phyloP scores from a whole-genome alignment of 2,329 filamentous ascomycete genomes.

The Pseudogymnoascus sp. region DNA sequence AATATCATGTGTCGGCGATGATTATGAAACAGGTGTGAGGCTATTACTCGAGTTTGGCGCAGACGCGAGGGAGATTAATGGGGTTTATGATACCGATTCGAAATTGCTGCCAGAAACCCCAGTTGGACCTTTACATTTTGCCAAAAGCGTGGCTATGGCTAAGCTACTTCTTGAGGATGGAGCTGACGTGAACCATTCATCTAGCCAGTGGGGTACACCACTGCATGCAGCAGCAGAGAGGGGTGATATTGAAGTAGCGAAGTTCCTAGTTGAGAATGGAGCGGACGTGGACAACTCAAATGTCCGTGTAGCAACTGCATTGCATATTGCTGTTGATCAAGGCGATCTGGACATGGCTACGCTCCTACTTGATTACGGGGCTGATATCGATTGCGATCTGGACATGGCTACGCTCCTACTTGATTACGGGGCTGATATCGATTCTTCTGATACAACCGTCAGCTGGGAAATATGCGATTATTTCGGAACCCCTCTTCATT shows the following conservation, averaged over 20 bases:
- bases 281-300: not conserved
- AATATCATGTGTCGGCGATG: not conserved
- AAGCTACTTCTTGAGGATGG: not conserved
- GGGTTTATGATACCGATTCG: not conserved
- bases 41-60: not conserved
- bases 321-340: not conserved
- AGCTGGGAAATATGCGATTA: not conserved
- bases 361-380: not conserved
- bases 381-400: too few species aligned
- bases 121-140: not conserved
- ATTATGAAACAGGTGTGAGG: not conserved
- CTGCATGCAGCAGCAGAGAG: too few species aligned
- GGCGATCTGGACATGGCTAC: not conserved
- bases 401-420: too few species aligned
- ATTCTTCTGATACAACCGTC: not conserved
- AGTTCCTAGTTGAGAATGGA: too few species aligned
- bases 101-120: not conserved
- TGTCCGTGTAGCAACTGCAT: not conserved
- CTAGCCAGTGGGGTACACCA: too few species aligned
- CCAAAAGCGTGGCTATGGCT: not conserved
- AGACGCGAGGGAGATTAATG: too few species aligned
- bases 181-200: not conserved
- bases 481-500: not conserved
- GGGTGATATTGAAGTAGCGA: too few species aligned
- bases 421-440: not conserved